Conservation (phyloP, 2,329 filamentous ascomycete species). For the Fusarium newnesense region DNA sequence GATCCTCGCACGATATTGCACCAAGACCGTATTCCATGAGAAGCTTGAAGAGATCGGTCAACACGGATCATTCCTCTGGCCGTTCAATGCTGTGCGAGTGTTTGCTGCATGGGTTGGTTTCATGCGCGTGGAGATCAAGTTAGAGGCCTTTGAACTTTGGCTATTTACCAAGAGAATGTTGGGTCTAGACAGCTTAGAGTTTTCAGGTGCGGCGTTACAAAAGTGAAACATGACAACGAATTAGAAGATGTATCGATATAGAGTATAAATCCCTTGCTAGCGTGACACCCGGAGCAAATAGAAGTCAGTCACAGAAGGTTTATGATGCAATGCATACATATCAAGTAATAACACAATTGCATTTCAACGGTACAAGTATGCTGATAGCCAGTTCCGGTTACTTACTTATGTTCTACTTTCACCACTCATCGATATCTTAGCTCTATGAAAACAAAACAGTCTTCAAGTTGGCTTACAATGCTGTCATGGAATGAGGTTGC, state of each 20-base stretch:
- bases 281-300: slow-evolving; percentile 8
- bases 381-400: background rate
- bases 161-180: slow-evolving; percentile 63
- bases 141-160: slow-evolving; percentile 72
- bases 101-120: slow-evolving; percentile 68
- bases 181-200: slow-evolving; percentile 46
- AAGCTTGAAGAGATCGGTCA: slow-evolving; percentile 66
- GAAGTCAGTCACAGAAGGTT: background rate
- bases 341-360: background rate
- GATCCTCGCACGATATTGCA: slow-evolving; percentile 76
- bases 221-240: slow-evolving; percentile 25
- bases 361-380: background rate
- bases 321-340: background rate
- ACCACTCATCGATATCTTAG: background rate
- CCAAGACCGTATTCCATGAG: slow-evolving; percentile 72
- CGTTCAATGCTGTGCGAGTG: slow-evolving; percentile 64
- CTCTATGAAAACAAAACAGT: background rate
- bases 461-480: background rate
- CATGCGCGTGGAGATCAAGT: slow-evolving; percentile 69
- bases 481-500: background rate
- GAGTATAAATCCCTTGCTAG: slow-evolving; percentile 33
- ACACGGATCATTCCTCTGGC: slow-evolving; percentile 67
- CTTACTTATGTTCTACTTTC: background rate
- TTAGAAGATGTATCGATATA: slow-evolving; percentile 37
- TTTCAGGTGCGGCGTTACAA: slow-evolving; percentile 41